Conservation (phyloP, 345 rosid species). For the Eucalyptus paniculata region DNA sequence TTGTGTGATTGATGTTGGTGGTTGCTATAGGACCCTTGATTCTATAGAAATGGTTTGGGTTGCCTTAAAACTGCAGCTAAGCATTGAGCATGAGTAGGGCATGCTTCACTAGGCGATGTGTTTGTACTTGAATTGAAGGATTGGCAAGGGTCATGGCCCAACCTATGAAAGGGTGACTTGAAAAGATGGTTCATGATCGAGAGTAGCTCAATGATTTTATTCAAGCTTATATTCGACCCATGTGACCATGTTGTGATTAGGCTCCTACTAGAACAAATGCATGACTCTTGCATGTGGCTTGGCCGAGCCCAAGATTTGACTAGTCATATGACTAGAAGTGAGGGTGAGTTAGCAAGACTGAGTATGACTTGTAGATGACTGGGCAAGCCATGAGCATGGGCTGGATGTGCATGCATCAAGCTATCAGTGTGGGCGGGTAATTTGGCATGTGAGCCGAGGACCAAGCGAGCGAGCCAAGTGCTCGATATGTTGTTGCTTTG, state of each 20-base stretch:
- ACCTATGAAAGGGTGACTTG: background rate
- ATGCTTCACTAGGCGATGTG: background rate
- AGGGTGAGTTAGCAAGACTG: background rate
- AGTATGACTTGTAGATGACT: background rate
- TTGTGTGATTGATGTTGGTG: rapidly evolving
- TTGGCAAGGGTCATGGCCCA: rapidly evolving
- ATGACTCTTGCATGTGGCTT: background rate
- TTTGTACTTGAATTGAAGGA: background rate
- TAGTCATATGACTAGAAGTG: background rate
- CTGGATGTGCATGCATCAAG: background rate
- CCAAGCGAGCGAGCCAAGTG: background rate
- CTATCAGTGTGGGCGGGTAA: background rate
- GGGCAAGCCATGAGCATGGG: background rate
- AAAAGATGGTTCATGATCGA: background rate
- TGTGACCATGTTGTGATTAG: background rate
- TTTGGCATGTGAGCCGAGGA: background rate
- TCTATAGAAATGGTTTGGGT: background rate
- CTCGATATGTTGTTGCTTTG: background rate
- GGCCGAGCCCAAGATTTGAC: background rate
- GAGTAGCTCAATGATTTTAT: background rate
- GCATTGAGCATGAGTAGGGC: background rate
- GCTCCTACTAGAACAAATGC: background rate
- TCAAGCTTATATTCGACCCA: background rate
- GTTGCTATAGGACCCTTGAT: background rate
- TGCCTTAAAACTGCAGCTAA: background rate